These are phyloP conservation scores for Pythium brassicae DNA, from an alignment of 352 stramenopile genomes.

Conservation along the genomic window DNA sequence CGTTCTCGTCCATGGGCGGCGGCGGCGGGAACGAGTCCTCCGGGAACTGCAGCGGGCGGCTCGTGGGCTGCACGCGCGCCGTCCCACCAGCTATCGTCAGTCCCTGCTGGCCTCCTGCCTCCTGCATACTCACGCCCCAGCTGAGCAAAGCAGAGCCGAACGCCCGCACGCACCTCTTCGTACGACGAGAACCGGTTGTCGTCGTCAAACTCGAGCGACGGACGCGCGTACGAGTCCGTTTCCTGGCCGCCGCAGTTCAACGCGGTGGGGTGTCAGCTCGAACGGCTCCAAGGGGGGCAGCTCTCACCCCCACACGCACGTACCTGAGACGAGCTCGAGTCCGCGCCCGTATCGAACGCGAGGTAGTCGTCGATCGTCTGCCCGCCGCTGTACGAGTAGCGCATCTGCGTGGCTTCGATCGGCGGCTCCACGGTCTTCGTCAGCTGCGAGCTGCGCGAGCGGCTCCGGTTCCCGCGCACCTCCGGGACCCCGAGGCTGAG, in stretches of 20 bases:
- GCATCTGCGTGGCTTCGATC: constrained; percentile 33
- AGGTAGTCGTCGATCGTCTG: constrained; percentile 57
- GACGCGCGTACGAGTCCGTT: constrained; percentile 33
- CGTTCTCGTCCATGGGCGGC: constrained; percentile 57
- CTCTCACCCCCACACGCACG: too few relatives aligned
- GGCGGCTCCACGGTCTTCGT: constrained; percentile 26
- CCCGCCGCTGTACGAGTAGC: constrained; percentile 60
- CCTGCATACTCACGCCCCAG: too few relatives aligned
- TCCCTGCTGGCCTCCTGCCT: too few relatives aligned
- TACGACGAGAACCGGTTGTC: constrained; percentile 22
- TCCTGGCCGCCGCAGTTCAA: too few relatives aligned
- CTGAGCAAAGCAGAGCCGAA: too few relatives aligned
- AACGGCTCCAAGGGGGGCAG: too few relatives aligned
- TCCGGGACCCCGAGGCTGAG: constrained; percentile 24
- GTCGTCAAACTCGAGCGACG: constrained; percentile 30
- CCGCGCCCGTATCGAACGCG: constrained; percentile 28
- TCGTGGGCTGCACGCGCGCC: constrained; percentile 6
- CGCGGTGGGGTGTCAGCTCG: too few relatives aligned
- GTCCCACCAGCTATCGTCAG: too few relatives aligned
- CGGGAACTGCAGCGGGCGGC: constrained; percentile 46
- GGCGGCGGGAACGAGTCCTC: constrained; percentile 75
- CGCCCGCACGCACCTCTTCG: constrained; percentile 25
- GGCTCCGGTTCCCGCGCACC: constrained; percentile 45
- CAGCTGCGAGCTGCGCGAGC: constrained; percentile 46
- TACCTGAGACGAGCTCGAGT: constrained; percentile 50